These are phyloP conservation scores for Globisporangium radiosum DNA, from an alignment of 352 stramenopile genomes.

Conservation along the genomic window DNA sequence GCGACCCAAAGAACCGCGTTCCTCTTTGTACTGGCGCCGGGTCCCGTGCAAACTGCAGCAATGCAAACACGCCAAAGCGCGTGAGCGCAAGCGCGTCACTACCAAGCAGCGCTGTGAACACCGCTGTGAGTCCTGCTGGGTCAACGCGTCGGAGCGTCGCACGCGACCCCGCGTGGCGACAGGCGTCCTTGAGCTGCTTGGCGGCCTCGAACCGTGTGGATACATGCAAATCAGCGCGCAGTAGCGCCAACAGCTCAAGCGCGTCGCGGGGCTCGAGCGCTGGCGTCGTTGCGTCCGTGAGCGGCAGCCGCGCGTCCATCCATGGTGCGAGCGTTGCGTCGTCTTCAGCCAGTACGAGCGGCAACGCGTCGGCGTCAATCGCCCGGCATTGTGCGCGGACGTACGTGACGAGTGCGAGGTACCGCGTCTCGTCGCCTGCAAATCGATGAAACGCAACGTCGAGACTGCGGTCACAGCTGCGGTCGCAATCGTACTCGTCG, in stretches of 20 bases:
- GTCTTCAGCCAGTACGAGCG: conserved; percentile 17
- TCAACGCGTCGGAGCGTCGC: conserved; percentile 40
- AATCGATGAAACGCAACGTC: conserved; percentile 49
- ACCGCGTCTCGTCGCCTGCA: conserved; percentile 44
- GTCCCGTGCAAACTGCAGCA: conserved; percentile 41
- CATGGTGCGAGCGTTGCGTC: conserved; percentile 44
- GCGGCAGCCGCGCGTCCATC: conserved; percentile 46
- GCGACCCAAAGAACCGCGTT: too few relatives aligned
- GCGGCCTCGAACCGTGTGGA: conserved; percentile 20
- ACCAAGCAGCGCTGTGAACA: conserved; percentile 55
- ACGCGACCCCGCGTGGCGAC: conserved; percentile 59
- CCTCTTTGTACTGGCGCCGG: too few relatives aligned
- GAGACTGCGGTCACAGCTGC: conserved; percentile 17
- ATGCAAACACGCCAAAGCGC: conserved; percentile 60
- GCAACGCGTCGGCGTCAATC: conserved; percentile 43
- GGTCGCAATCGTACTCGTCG: conserved; percentile 5
- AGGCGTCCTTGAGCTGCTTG: conserved; percentile 70
- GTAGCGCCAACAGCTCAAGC: conserved; percentile 40
- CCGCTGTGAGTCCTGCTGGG: conserved; percentile 29
- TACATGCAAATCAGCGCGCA: background rate
- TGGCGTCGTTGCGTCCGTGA: conserved; percentile 13
- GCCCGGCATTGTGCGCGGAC: conserved; percentile 47
- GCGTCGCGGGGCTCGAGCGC: conserved; percentile 23
- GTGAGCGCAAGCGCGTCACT: conserved; percentile 44
- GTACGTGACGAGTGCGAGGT: conserved; percentile 42